These are phyloP conservation scores for Starmerella stigmatis DNA, from an alignment of 805 yeast genomes.

Conservation along the genomic window DNA sequence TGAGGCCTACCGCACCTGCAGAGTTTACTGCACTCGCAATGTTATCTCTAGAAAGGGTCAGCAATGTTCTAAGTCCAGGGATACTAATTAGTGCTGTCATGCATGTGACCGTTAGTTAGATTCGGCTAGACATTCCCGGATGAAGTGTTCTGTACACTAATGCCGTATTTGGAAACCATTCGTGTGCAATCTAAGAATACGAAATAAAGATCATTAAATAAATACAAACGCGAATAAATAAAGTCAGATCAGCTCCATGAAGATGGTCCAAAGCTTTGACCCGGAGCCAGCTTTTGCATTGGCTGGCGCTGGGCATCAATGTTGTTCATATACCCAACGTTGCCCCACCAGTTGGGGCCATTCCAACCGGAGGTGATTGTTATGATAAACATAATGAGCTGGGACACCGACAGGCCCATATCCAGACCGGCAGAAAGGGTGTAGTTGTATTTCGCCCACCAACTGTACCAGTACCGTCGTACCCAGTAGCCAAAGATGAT, in stretches of 20 bases:
- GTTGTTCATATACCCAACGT: constrained; percentile 36
- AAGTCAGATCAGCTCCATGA: constrained; percentile 31
- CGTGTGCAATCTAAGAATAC: not conserved
- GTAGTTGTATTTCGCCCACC: constrained; percentile 74
- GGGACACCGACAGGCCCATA: constrained; percentile 56
- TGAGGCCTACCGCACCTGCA: no score
- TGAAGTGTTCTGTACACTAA: no score
- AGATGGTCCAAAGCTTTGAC: constrained; percentile 41
- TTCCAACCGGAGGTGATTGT: constrained; percentile 37
- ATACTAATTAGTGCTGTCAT: no score
- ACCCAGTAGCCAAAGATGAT: constrained; percentile 47
- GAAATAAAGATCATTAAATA: not conserved
- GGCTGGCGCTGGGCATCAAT: constrained; percentile 31
- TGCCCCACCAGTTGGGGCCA: constrained; percentile 60
- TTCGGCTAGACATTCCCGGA: no score
- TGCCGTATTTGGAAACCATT: no score
- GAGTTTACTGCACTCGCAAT: no score
- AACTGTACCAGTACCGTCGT: constrained; percentile 44
- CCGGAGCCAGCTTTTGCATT: constrained; percentile 30
- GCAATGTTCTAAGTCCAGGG: no score
- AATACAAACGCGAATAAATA: not conserved
- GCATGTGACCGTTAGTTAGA: no score
- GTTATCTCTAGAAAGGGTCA: no score
- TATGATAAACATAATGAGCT: constrained; percentile 46
- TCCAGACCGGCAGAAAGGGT: constrained; percentile 56